Percentiles rank a stretch among this genome's conserved stretches.
phyloP scores from a whole-genome alignment of 1,139 yeast genomes.

The Chernovozyma sophiae-reginae region DNA sequence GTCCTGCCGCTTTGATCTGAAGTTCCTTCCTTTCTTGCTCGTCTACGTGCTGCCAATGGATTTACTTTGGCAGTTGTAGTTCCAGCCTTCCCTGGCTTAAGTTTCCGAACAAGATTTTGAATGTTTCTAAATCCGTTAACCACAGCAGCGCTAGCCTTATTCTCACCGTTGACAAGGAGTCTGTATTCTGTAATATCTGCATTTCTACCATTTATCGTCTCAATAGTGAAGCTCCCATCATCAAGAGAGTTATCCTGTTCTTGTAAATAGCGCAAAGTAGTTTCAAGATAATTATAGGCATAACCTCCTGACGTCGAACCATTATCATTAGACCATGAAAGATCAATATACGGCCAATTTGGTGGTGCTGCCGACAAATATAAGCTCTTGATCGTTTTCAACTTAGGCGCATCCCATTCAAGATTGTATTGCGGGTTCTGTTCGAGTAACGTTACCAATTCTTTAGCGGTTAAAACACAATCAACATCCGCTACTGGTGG shows the following conservation, averaged over 20 bases:
- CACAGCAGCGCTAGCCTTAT: constrained; percentile 65
- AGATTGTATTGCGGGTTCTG: constrained; percentile 27
- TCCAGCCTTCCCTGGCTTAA: constrained; percentile 42
- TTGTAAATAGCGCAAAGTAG: constrained; percentile 29
- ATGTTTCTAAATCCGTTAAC: constrained; percentile 92
- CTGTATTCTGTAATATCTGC: constrained; percentile 70
- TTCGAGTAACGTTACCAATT: constrained; percentile 65
- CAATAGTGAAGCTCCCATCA: constrained; percentile 15
- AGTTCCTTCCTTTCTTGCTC: constrained; percentile 29
- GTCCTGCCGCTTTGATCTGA: constrained; percentile 6
- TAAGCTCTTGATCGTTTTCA: constrained; percentile 7
- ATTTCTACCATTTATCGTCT: constrained; percentile 59
- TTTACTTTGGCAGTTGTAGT: constrained; percentile 20
- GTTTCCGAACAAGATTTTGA: constrained; percentile 83
- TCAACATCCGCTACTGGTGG: constrained; percentile 64
- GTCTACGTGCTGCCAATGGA: constrained; percentile 40
- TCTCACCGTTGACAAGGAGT: constrained; percentile 31
- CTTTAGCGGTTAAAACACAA: constrained; percentile 90
- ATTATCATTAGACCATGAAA: constrained; percentile 67
- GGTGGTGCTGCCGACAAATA: constrained; percentile 43
- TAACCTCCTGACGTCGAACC: constrained; percentile 95
- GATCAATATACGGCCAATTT: constrained; percentile 53
- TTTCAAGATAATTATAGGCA: constrained; percentile 54
- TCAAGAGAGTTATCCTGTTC: constrained; percentile 11
- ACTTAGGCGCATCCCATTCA: constrained; percentile 13